Percentiles rank a stretch among this genome's conserved stretches.
These are phyloP conservation scores for Dalbergia oliveri DNA, from an alignment of 306 rosid species.

Conservation along the genomic window DNA sequence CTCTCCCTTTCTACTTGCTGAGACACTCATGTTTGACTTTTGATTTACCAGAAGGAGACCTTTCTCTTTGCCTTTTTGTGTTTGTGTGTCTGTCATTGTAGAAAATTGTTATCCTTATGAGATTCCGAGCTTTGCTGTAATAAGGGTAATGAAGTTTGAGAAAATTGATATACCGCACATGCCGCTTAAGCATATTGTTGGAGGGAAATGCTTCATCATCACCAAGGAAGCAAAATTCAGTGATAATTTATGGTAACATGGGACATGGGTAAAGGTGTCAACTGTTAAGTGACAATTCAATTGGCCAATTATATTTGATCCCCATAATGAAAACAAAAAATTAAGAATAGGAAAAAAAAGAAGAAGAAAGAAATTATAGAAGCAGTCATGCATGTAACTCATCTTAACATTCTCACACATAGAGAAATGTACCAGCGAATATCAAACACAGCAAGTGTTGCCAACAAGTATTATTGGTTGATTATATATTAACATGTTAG, in stretches of 20 bases:
- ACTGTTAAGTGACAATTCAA: conserved; percentile 4
- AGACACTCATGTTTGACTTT: neutral
- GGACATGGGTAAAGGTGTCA: conserved; percentile 5
- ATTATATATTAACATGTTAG: conserved; percentile 52
- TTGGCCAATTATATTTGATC: too few relatives aligned
- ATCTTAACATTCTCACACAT: conserved; percentile 14
- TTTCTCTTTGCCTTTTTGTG: neutral
- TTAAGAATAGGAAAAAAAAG: neutral
- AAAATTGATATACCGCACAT: neutral
- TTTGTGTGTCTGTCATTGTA: neutral
- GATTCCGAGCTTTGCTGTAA: conserved; percentile 15
- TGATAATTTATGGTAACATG: neutral
- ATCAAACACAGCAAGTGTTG: conserved; percentile 45
- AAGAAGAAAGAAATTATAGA: neutral
- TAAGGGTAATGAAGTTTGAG: neutral
- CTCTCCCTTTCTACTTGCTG: conserved; percentile 56
- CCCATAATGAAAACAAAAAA: conserved; percentile 11
- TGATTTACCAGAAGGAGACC: conserved; percentile 3
- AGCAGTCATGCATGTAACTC: neutral
- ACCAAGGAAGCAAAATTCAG: conserved; percentile 6
- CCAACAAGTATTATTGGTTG: conserved; percentile 48
- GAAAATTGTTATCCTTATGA: conserved; percentile 15
- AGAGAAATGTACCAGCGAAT: conserved; percentile 44
- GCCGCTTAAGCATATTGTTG: conserved; percentile 18
- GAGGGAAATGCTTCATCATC: conserved; percentile 28